Conservation (phyloP, 345 rosid genomes). For the Boechera divaricarpa region DNA sequence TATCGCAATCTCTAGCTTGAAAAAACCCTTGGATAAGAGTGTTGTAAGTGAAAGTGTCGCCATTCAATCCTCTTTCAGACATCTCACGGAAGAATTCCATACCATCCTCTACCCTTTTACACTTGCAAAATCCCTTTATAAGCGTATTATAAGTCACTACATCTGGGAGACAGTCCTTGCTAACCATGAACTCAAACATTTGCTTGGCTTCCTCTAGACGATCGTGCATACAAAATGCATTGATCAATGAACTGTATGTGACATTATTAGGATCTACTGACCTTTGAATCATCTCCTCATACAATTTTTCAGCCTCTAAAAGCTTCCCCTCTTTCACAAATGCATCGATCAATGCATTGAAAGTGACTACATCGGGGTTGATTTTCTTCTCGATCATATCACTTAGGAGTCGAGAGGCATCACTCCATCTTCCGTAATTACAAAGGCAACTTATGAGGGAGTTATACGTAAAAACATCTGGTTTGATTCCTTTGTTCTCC, state of each 20-base stretch:
- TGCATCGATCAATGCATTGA: background rate
- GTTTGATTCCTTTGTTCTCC: background rate
- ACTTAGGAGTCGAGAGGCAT: background rate
- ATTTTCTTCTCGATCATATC: background rate
- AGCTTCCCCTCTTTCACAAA: background rate
- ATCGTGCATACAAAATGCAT: background rate
- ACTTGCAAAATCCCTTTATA: background rate
- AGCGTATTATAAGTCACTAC: background rate
- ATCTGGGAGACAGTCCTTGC: background rate
- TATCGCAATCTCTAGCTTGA: background rate
- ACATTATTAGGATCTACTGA: background rate
- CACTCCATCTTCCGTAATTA: background rate
- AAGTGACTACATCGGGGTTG: background rate
- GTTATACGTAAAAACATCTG: background rate
- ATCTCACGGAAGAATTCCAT: background rate
- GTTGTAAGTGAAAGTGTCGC: background rate
- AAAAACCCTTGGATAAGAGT: background rate
- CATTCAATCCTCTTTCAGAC: background rate
- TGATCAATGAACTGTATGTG: background rate
- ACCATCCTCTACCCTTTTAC: background rate
- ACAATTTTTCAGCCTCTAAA: background rate
- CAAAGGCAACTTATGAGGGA: background rate
- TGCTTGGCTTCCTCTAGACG: background rate
- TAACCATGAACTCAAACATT: background rate
- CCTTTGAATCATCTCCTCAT: background rate